These are phyloP conservation scores for Tricholoma bakamatsutake DNA, from an alignment of 768 basidiomycete species.

Conservation along the genomic window DNA sequence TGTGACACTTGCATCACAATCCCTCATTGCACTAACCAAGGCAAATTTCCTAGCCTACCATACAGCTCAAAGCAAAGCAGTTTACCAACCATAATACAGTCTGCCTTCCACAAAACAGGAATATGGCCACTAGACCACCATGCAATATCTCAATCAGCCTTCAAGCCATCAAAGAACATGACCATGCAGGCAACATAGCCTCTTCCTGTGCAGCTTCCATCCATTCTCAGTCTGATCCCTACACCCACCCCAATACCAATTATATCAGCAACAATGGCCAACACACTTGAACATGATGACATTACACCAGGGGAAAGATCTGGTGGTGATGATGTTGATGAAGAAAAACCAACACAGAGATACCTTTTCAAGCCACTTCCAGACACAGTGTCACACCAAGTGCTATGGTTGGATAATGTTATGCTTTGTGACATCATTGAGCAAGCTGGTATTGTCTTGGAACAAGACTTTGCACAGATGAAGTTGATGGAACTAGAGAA, in stretches of 20 bases:
- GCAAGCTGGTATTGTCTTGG: constrained; percentile 1
- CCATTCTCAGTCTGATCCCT: constrained; percentile 3
- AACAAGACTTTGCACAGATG: constrained; percentile 9
- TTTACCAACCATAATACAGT: background rate
- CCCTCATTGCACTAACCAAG: constrained; percentile 8
- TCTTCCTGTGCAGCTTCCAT: constrained; percentile 7
- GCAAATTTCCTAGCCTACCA: background rate
- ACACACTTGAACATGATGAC: background rate
- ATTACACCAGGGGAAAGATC: background rate
- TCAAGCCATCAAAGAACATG: constrained; percentile 15
- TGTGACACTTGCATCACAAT: constrained; percentile 6
- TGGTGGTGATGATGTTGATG: constrained; percentile 1
- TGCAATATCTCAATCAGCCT: constrained; percentile 5
- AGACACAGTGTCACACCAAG: background rate
- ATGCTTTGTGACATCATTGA: constrained; percentile 4
- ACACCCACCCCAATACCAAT: background rate
- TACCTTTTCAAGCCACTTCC: constrained; percentile 3
- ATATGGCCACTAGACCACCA: constrained; percentile 13
- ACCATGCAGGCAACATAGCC: constrained; percentile 11
- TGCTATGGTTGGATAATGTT: constrained; percentile 3
- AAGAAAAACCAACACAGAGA: background rate
- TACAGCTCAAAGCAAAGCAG: background rate
- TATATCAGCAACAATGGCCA: background rate
- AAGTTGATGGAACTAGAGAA: constrained; percentile 14
- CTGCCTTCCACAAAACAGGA: constrained; percentile 7